Base-by-base conservation (phyloP, 139 green algal genomes). In the Chlamydomonas incerta region DNA sequence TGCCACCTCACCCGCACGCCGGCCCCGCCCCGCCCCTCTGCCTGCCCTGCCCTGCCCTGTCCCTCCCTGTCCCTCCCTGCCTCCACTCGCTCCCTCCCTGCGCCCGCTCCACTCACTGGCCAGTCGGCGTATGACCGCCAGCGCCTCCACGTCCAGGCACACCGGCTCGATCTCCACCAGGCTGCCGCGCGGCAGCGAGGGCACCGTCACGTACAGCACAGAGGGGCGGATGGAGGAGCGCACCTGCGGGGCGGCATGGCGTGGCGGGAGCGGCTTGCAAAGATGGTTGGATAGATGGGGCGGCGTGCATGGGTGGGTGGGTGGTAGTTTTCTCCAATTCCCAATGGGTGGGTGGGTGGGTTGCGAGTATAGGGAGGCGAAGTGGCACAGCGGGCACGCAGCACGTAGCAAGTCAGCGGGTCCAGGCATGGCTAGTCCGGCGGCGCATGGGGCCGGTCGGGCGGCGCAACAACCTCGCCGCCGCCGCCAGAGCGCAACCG, bases 161-260 rank as follows among this genome's bases (percentile, higher is more conserved):
- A 94, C 47, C 0, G 93, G 94, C 84, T 97, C 94, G n/a, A 97
- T 41, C 83, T 97, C 94, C 50, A 97, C 89, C 28, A 93, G 81
- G 26, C 90, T 89, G 23, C 91, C 91, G 58, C 89, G 82, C 1
- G 94, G 94, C 67, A 96, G 83, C 34, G 80, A 89, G n/a, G 92
- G 88, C 57, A 96, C 88, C 14, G 72, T 82, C 29, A 95, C 74
- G 57, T 88, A 95, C 34, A 91, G 74, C 58, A 92, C 77, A 81
- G 73, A 24, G 86, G 91, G 63, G 72, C 55, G 79, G 80, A 92
- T 26, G 37, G 52, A 52, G 31, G 77, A 52, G 35, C 26, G 52
- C 4, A 85, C 80, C 80, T 85, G 80, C 8, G 8, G 41, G 41
- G 41, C 41, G 6, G 8, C 41, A 50, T 8, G 41, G 41, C n/a